Evolutionary conservation across 345 rosid genomes (phyloP).

Genomic region (Euphorbia peplus): DNA sequence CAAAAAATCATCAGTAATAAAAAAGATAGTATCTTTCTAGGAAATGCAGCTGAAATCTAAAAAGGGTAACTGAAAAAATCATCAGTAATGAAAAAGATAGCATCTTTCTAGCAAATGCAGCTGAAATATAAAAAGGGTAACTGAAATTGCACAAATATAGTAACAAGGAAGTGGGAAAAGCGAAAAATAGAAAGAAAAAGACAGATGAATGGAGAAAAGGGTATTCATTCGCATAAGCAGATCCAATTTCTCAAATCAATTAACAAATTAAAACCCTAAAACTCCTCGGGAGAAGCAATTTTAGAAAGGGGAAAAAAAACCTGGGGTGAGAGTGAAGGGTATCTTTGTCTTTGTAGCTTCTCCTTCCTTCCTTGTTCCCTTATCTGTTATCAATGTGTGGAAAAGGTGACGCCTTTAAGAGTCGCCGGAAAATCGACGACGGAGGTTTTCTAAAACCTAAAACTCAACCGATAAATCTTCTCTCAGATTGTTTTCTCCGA

Average conservation of each 20-base stretch:
- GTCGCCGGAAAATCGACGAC: neutral
- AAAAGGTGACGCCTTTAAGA: neutral
- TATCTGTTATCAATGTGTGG: neutral
- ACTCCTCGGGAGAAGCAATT: neutral
- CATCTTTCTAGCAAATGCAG: neutral
- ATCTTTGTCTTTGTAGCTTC: neutral
- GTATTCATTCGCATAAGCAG: neutral
- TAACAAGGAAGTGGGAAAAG: no score
- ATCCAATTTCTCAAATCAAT: neutral
- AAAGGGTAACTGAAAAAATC: conserved; percentile 1
- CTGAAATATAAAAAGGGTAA: neutral
- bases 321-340: conserved; percentile 4
- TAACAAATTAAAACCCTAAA: neutral
- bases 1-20: conserved; percentile 1
- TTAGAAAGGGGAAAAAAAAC: neutral
- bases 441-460: neutral
- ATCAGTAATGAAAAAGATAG: neutral
- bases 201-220: neutral
- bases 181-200: no score
- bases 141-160: neutral
- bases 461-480: conserved; percentile 2
- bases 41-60: conserved; percentile 1
- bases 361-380: no score
- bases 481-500: conserved; percentile 10
- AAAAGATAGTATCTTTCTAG: neutral